These are phyloP conservation scores for Bothriochloa decipiens DNA, from an alignment of 176 grass and related monocot species.

Conservation along the genomic window DNA sequence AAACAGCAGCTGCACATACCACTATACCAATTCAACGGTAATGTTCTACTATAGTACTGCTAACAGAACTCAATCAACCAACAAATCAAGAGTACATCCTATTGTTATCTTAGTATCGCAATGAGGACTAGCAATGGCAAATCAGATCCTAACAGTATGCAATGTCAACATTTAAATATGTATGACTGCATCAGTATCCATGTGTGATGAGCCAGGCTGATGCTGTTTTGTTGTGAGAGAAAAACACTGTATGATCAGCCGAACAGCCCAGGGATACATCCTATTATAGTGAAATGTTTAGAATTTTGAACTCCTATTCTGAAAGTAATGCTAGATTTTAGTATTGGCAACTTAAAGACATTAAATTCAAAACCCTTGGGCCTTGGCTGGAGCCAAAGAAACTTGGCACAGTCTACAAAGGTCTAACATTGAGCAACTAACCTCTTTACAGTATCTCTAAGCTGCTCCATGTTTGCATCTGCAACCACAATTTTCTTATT, in stretches of 20 bases:
- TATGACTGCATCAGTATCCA: not conserved
- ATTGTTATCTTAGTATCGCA: not conserved
- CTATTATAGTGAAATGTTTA: not conserved
- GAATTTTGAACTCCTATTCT: not conserved
- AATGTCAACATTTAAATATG: no score
- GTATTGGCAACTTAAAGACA: not conserved
- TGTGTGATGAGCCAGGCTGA: no score
- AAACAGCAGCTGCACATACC: not conserved
- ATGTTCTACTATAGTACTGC: not conserved
- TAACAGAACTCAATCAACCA: not conserved
- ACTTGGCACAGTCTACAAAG: slow-evolving; percentile 8
- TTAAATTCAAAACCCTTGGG: slow-evolving; percentile 5
- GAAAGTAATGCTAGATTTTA: slow-evolving; percentile 8
- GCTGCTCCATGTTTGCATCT: slow-evolving; percentile 53
- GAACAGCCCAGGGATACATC: no score
- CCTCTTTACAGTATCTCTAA: slow-evolving; percentile 62
- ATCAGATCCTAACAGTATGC: not conserved
- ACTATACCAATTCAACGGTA: not conserved
- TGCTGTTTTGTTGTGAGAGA: no score
- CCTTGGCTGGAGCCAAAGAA: slow-evolving; percentile 15
- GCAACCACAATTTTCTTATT: slow-evolving; percentile 49
- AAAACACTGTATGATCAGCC: no score
- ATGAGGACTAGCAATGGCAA: not conserved
- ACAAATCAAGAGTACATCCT: not conserved
- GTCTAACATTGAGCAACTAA: slow-evolving; percentile 40